Base-by-base conservation (phyloP, 1,284 basidiomycete species). In the Flammula alnicola region DNA sequence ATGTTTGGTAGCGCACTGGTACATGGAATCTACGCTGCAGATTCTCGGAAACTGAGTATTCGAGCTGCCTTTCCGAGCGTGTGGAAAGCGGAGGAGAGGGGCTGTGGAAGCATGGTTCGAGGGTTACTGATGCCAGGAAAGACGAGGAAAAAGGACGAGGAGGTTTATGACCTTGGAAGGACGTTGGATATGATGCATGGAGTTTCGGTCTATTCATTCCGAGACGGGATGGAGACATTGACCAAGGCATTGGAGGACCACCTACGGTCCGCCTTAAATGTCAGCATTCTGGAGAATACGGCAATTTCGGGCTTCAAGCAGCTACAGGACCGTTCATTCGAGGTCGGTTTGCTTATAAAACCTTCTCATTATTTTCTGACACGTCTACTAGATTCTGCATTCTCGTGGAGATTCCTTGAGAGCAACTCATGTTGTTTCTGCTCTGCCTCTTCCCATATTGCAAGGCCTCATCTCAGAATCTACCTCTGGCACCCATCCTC, bases 21-120 rank as follows among this genome's bases (percentile, higher is more conserved):
- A 1, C 95, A 98, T 61, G 96, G 95, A 0, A 91, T 99, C 52
- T 98, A 97, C 64, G 94, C 93, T 0, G 84, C 92, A 0, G 93
- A 96, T 61, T 83, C 93, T 3, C 72, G 88, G 1, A 61, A 73
- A 27, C 70, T 98, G 7, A 94, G 92, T 54, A 75, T 93, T 0
- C 79, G 86, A 2, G 80, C 91, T 3, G 80, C 92, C 0, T 91
- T 98, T 62, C 86, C 90, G 0, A 73, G 75, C 3, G 60, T 97
- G 14, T 89, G 82, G 78, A 80, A 86, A 20, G 74, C 84, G 0
- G 88, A 93, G 64, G 76, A 82, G 43, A 63, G 74, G 5, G 84
- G 84, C 3, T 72, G 79, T 10, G 90, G 90, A 0, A 86, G 89
- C 35, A 73, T 95, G 16, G 62, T 88, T 0, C 75, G 83, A 22